phyloP scores from a whole-genome alignment of 257 asterid species.

The Nemophila menziesii region DNA sequence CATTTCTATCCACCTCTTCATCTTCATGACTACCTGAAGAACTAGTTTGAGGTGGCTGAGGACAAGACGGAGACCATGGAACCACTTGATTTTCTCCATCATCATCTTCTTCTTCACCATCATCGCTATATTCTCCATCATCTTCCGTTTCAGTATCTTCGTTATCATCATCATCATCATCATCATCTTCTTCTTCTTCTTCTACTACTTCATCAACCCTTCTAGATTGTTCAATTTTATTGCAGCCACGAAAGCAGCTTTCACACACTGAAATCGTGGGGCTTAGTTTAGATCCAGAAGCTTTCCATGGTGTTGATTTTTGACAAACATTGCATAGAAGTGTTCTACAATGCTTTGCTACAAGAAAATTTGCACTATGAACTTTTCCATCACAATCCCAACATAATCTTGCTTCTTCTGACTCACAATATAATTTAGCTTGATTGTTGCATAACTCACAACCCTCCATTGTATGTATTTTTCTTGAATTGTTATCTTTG shows the following conservation, averaged over 20 bases:
- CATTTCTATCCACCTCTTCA: slow-evolving; percentile 9
- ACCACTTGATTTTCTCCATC: slow-evolving; percentile 25
- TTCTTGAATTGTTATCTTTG: neutral
- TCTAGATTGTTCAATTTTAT: neutral
- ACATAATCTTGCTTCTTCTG: slow-evolving; percentile 22
- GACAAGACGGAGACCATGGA: slow-evolving; percentile 16
- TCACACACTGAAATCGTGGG: slow-evolving; percentile 21
- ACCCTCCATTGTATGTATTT: slow-evolving; percentile 6
- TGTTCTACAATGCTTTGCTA: slow-evolving; percentile 19
- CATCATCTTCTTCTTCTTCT: slow-evolving; percentile 1
- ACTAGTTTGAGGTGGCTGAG: slow-evolving; percentile 11
- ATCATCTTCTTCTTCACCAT: neutral
- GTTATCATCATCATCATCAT: neutral
- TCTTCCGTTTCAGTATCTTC: slow-evolving; percentile 2
- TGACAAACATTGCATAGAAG: slow-evolving; percentile 24
- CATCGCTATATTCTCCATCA: slow-evolving; percentile 4
- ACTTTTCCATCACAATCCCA: slow-evolving; percentile 26
- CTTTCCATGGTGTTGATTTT: slow-evolving; percentile 21
- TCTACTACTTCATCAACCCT: neutral
- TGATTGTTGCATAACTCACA: slow-evolving; percentile 21
- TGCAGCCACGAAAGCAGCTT: slow-evolving; percentile 6
- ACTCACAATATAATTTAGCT: slow-evolving; percentile 20
- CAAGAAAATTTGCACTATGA: slow-evolving; percentile 22
- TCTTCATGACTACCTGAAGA: slow-evolving; percentile 9
- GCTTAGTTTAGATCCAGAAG: slow-evolving; percentile 18